Conservation (phyloP, 495 filamentous ascomycete species). For the Pyrenula massariospora region DNA sequence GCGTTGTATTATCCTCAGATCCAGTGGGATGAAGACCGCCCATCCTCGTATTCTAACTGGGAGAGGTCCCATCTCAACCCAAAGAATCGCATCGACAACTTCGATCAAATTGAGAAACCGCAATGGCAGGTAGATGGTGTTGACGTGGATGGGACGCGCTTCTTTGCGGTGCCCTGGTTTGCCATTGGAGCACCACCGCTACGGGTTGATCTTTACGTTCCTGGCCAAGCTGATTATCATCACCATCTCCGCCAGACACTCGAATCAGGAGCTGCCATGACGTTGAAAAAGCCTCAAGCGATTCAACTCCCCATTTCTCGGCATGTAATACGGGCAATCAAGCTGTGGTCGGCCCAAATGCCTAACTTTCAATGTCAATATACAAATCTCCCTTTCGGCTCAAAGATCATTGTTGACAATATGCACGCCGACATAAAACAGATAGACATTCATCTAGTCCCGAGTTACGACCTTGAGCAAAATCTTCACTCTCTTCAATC, state of each 20-base stretch:
- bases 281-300: background rate
- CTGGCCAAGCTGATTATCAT: conserved; percentile 3
- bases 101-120: background rate
- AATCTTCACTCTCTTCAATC: conserved; percentile 1
- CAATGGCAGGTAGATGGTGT: conserved; percentile 6
- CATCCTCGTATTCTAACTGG: background rate
- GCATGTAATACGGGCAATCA: conserved; percentile 5
- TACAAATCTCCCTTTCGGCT: conserved; percentile 7
- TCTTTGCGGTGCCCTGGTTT: conserved; percentile 8
- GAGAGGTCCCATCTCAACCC: conserved; percentile 4
- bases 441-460: conserved; percentile 7
- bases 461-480: conserved; percentile 6
- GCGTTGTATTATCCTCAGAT: conserved; percentile 1
- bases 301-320: background rate
- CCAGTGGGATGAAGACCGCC: conserved; percentile 3
- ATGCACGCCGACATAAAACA: conserved; percentile 2
- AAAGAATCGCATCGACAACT: conserved; percentile 9
- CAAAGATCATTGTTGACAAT: conserved; percentile 3
- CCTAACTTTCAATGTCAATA: conserved; percentile 4
- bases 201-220: conserved; percentile 6
- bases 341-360: conserved; percentile 3
- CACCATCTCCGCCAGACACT: background rate
- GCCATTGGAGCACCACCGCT: conserved; percentile 4
- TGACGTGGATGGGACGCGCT: conserved; percentile 5
- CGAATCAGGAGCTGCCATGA: conserved; percentile 1